Percentiles rank a stretch among this genome's conserved stretches.
Evolutionary conservation across 2,329 filamentous ascomycete species (phyloP).

Genomic region (Sordariomycetes sp.): DNA sequence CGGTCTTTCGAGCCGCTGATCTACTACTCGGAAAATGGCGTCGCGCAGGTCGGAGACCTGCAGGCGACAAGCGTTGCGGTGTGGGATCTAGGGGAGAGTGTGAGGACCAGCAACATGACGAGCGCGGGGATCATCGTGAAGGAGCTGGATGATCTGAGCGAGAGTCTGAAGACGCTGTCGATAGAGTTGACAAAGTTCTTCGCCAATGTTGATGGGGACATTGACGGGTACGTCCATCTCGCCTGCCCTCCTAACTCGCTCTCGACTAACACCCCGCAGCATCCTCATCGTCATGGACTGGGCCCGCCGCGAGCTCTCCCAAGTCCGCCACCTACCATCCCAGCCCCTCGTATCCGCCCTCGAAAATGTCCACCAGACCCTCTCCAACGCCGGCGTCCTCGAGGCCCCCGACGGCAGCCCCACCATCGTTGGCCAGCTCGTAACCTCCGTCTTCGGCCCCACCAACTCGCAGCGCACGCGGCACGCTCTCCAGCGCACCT

Average conservation of each 20-base stretch:
- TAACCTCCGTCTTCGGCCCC: constrained; percentile 64
- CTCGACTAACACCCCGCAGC: constrained; percentile 23
- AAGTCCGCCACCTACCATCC: constrained; percentile 47
- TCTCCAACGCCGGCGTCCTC: constrained; percentile 50
- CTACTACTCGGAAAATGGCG: constrained; percentile 84
- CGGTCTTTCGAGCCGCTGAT: constrained; percentile 90
- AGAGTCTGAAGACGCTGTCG: constrained; percentile 72
- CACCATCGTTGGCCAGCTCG: constrained; percentile 54
- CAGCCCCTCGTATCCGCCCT: constrained; percentile 58
- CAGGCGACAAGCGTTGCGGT: constrained; percentile 88
- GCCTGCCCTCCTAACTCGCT: neutral
- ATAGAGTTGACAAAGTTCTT: constrained; percentile 86
- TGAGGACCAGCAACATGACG: constrained; percentile 81
- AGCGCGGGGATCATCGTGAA: constrained; percentile 75
- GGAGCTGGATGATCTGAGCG: constrained; percentile 74
- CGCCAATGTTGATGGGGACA: constrained; percentile 82
- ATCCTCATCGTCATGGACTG: constrained; percentile 95
- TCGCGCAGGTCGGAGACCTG: constrained; percentile 72
- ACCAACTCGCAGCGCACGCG: constrained; percentile 72
- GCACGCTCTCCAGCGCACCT: constrained; percentile 71
- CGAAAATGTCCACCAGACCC: constrained; percentile 69
- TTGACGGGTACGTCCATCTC: constrained; percentile 53
- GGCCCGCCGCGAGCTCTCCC: constrained; percentile 73
- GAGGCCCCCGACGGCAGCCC: constrained; percentile 41
- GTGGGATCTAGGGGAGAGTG: constrained; percentile 87